phyloP scores from a whole-genome alignment of 352 stramenopile species.

The Phytophthora citrophthora region DNA sequence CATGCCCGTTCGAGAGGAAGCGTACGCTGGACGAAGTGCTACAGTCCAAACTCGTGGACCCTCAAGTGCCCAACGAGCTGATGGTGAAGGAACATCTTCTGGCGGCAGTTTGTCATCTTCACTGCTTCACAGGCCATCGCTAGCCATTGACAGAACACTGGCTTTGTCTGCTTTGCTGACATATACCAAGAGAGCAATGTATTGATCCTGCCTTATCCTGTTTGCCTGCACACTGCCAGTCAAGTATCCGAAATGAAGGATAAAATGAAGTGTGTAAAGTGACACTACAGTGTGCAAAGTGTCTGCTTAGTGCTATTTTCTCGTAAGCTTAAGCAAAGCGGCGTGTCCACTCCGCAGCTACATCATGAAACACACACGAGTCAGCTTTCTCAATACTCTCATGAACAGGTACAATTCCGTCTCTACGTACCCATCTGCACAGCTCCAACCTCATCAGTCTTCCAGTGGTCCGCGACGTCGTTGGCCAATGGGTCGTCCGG shows the following conservation, averaged over 20 bases:
- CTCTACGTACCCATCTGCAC: conserved; percentile 74
- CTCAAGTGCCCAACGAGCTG: too few species aligned
- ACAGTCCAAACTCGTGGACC: too few species aligned
- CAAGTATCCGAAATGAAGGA: conserved; percentile 24
- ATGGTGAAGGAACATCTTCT: too few species aligned
- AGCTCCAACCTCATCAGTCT: conserved; percentile 94
- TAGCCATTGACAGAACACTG: too few species aligned
- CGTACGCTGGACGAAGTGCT: too few species aligned
- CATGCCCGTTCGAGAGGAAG: too few species aligned
- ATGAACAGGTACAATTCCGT: neutral
- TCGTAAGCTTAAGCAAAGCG: conserved; percentile 59
- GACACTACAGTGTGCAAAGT: conserved; percentile 33
- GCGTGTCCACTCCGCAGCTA: conserved; percentile 75
- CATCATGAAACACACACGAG: conserved; percentile 8
- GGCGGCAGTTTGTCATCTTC: too few species aligned
- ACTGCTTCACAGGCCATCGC: too few species aligned
- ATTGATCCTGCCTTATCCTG: too few species aligned
- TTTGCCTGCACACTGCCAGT: too few species aligned
- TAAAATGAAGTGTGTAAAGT: conserved; percentile 30
- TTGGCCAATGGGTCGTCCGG: conserved; percentile 98
- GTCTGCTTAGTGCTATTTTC: conserved; percentile 18
- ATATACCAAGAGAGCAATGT: too few species aligned
- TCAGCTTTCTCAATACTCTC: neutral
- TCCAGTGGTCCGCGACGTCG: conserved; percentile 98
- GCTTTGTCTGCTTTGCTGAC: too few species aligned